Base-by-base conservation (phyloP, 306 rosid species). In the Pterocarpus santalinus region DNA sequence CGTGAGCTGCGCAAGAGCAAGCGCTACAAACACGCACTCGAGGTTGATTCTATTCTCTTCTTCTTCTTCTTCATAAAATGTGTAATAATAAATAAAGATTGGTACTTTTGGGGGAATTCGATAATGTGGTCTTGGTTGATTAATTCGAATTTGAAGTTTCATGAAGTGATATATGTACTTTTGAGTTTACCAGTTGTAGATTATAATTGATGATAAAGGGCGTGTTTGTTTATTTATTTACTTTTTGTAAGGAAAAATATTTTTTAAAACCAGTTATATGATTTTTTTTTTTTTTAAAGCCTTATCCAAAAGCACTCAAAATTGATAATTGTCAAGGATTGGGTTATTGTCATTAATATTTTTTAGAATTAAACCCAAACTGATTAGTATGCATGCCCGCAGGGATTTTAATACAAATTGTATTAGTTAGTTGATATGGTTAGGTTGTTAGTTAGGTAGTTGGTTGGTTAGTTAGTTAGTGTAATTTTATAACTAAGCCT, bases 11-110 rank as follows among this genome's bases (percentile, higher is more conserved):
- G 99, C 49, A 86, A 88, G 91, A 86, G 72, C 75, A 92, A 87
- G 81, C 92, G 97, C 32, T 90, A 81, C 88, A 93, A 93, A 73
- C 99, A 95, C 81, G 97, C 99, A 3, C 97, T 95, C 36, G 97
- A 95, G 99, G 99, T 95, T 65, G 7, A 33, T 53, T 80, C 56
- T 46, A 2, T 52, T 1, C 32, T 4, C 3, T 36, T 17, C 52
- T 1, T 46, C 51, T 13, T 77, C 13, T 14, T 22, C 41, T 14
- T 56, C 76, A 22, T 39, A 17, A 10, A 8, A 17, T 30, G 7
- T 38, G n/a, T 13, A 34, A n/a, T 32, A 5, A 7, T 33, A 51
- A n/a, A 17, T 71, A 70, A 43, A 49, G 2, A 63, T 10, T 49
- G 36, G 17, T 52, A 28, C 65, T 78, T 78, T 78, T 2, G 56